Percentiles rank a stretch among this genome's conserved stretches.
Conservation (phyloP, 495 filamentous ascomycete species). For the Trichoderma asperelloides region DNA sequence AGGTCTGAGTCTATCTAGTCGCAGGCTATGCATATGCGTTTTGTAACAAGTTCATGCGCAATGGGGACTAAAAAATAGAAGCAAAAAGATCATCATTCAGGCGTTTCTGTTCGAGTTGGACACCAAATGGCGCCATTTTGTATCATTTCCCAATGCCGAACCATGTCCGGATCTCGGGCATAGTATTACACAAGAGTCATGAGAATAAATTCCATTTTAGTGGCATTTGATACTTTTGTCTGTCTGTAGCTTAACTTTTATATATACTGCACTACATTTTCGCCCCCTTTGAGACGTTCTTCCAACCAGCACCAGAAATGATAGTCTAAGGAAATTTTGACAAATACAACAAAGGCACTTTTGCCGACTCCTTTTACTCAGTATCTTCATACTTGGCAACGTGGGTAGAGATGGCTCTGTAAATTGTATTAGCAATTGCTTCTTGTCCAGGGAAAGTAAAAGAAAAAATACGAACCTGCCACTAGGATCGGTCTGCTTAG, state of each 20-base stretch:
- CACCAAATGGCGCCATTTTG: not conserved
- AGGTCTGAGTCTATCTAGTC: not conserved
- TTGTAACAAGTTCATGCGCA: not conserved
- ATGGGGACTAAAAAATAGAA: not conserved
- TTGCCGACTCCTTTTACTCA: slow-evolving; percentile 13
- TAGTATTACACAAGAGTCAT: not conserved
- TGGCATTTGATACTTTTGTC: not conserved
- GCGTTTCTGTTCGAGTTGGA: not conserved
- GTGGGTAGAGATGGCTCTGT: slow-evolving; percentile 58
- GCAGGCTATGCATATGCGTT: not conserved
- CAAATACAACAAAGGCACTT: not conserved
- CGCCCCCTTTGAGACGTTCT: not conserved
- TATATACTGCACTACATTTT: not conserved
- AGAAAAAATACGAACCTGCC: slow-evolving; percentile 58
- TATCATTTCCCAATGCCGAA: slow-evolving; percentile 5
- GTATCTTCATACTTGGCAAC: slow-evolving; percentile 53
- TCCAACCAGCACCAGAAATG: not conserved
- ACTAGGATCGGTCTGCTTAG: slow-evolving; percentile 87
- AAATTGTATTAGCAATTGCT: slow-evolving; percentile 16
- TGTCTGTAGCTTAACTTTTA: not conserved
- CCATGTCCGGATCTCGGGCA: not conserved
- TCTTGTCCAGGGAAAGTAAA: not conserved
- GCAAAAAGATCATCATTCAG: not conserved
- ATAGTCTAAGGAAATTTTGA: not conserved
- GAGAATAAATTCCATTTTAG: too few relatives aligned